A percentile compares a stretch with the other conserved stretches of the same genome.
Conservation (phyloP, 495 filamentous ascomycete genomes). For the Talaromyces ruber region DNA sequence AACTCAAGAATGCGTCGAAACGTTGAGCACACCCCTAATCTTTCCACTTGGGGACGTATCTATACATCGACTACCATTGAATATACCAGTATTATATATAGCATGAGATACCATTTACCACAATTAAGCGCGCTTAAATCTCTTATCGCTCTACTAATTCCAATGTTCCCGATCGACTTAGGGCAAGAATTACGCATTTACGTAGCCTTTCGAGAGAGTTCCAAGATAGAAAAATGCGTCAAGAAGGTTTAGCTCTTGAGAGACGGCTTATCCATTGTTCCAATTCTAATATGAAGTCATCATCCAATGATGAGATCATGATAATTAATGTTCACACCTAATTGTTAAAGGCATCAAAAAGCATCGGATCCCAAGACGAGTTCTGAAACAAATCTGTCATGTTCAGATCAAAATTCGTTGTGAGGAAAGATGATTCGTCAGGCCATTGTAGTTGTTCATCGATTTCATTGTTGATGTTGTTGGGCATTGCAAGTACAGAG, state of each 20-base stretch:
- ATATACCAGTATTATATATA: background rate
- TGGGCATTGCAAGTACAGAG: background rate
- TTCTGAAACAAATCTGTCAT: slow-evolving; percentile 32
- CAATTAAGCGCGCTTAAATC: background rate
- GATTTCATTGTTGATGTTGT: background rate
- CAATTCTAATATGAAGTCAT: too few species aligned
- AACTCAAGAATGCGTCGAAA: slow-evolving; percentile 35
- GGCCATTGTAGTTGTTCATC: background rate
- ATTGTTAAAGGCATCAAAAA: slow-evolving; percentile 26
- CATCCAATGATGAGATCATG: too few species aligned
- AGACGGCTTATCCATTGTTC: too few species aligned
- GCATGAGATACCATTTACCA: background rate
- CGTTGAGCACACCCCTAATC: slow-evolving; percentile 10
- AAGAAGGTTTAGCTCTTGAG: too few species aligned
- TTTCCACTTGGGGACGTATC: background rate
- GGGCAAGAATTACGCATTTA: too few species aligned
- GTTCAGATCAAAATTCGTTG: slow-evolving; percentile 26
- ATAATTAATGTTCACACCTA: background rate
- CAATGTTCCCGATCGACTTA: too few species aligned
- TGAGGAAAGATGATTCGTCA: slow-evolving; percentile 5
- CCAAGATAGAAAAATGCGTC: too few species aligned
- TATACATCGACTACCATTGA: background rate
- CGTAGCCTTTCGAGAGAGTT: too few species aligned
- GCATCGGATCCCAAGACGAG: slow-evolving; percentile 22
- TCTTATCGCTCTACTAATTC: background rate